phyloP scores from a whole-genome alignment of 768 basidiomycete species.

The Naganishia kalamii region DNA sequence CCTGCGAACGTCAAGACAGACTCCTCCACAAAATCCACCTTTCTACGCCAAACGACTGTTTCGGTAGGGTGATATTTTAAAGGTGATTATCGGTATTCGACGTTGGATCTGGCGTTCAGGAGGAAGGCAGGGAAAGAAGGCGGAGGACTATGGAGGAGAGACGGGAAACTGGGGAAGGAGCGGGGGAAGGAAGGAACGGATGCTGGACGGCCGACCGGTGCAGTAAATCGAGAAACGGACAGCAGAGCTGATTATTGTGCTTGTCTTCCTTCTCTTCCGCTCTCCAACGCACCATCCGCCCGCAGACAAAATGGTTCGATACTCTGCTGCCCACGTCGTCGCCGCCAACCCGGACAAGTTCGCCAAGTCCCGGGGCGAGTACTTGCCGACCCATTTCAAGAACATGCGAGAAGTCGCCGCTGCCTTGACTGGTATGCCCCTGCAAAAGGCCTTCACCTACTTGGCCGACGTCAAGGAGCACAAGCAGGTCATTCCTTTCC shows the following conservation, averaged over 20 bases:
- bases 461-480: conserved; percentile 90
- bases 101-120: not conserved
- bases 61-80: conserved; percentile 18
- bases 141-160: not conserved
- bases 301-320: conserved; percentile 59
- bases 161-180: too few relatives aligned
- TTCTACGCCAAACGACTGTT: conserved; percentile 14
- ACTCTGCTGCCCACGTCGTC: conserved; percentile 72
- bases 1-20: conserved; percentile 15
- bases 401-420: conserved; percentile 99
- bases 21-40: conserved; percentile 4
- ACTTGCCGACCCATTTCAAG: conserved; percentile 99
- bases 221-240: not conserved
- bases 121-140: not conserved
- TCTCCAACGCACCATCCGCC: not conserved
- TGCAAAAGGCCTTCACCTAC: conserved; percentile 91
- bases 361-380: conserved; percentile 87
- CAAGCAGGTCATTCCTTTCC: conserved; percentile 94
- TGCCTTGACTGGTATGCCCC: conserved; percentile 81
- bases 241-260: conserved; percentile 2
- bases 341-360: conserved; percentile 94
- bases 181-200: not conserved
- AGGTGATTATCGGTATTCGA: conserved; percentile 2
- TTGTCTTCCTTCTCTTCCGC: not conserved
- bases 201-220: not conserved